Percentiles rank a stretch among this genome's conserved stretches.
phyloP scores from a whole-genome alignment of 306 rosid species.

The Erythrophleum fordii region DNA sequence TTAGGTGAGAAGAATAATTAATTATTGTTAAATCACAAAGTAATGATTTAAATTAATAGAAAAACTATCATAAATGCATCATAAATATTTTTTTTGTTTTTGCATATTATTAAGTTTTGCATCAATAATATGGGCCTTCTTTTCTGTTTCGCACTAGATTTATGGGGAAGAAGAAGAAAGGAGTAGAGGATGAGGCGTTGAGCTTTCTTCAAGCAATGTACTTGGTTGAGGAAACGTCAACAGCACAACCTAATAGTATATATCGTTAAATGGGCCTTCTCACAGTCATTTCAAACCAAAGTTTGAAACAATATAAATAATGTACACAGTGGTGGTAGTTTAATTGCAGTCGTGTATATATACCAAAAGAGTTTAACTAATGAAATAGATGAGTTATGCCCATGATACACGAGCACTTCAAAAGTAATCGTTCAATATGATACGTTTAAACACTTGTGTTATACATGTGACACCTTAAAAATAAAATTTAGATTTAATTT shows the following conservation, averaged over 20 bases:
- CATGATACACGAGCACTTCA: neutral
- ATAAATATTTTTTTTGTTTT: too few relatives aligned
- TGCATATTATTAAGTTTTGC: too few relatives aligned
- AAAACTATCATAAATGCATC: too few relatives aligned
- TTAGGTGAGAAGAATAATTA: too few relatives aligned
- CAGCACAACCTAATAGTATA: slow-evolving; percentile 30
- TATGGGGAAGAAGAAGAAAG: neutral
- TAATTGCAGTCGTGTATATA: neutral
- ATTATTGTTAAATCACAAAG: too few relatives aligned
- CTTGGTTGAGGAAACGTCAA: slow-evolving; percentile 47
- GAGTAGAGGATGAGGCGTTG: neutral
- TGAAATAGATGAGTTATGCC: neutral
- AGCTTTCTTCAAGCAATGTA: slow-evolving; percentile 46
- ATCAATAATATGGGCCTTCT: neutral
- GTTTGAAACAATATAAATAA: neutral
- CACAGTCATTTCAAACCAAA: slow-evolving; percentile 30
- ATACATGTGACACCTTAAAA: neutral
- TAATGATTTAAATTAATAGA: too few relatives aligned
- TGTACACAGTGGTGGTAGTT: neutral
- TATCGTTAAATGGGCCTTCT: neutral
- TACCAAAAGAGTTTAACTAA: neutral
- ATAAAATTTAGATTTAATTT: neutral
- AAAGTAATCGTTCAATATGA: neutral
- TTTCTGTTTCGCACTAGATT: neutral
- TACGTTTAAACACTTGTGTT: neutral